Base-by-base conservation (phyloP, 2,329 filamentous ascomycete genomes). In the Thielaviopsis populi region DNA sequence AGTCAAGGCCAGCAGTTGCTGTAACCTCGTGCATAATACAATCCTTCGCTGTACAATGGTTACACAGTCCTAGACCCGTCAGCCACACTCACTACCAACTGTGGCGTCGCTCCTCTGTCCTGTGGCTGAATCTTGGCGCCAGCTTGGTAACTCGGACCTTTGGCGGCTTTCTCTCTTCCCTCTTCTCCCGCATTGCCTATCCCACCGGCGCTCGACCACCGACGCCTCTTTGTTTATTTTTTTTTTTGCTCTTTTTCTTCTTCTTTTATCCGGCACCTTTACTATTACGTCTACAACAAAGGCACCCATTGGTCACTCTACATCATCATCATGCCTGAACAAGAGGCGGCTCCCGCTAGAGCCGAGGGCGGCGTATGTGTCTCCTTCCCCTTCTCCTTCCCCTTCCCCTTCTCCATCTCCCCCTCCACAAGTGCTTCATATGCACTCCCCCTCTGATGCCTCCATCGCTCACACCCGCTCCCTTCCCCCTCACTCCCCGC, bases 301-400 rank as follows among this genome's bases (percentile, higher is more conserved):
- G 7, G 37, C 53, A n/a, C 24, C 17, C 27, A 19, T 37, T 8
- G 6, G 33, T 8, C 1, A 37, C 3, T 8, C 33, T 27, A 27
- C 8, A 17, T 7, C 41, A 17, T 7, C 41, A 33, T 30, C 22
- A 63, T 63, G 61, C 22, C 61, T 17, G 61, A 63, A 43, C 33
- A 40, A 63, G 24, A 43, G 41, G 41, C 40, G 11, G 59, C 61
- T 58, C 61, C 61, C 10, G 50, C 50, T 7, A 22, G 40, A 46
- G 61, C 50, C 19, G 61, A 58, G 53, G 61, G 61, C 43, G 48
- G 61, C 30, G 61, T 58, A 46, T 56, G 50, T 48, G 19, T 63
- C 27, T 58, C n/a, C 13, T 43, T 59, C 11, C 61, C 60, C 46
- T 7, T 6, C 43, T 53, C 15, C 41, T 30, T 43, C 17, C 10